Evolutionary conservation across 345 rosid species (phyloP).

Genomic region (Dovyalis caffra): DNA sequence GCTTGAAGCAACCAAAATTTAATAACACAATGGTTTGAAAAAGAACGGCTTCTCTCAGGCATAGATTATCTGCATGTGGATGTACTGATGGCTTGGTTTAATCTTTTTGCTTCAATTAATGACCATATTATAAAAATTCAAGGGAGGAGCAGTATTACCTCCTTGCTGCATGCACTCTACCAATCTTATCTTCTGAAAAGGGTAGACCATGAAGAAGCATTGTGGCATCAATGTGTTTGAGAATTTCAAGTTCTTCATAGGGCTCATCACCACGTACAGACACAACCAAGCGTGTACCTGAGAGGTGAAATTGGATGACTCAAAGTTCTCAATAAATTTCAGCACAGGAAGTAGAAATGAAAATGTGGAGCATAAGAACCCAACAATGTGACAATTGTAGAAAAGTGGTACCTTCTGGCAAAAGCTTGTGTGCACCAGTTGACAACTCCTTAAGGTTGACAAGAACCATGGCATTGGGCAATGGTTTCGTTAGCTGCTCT

Average conservation of each 20-base stretch:
- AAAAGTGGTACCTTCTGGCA: slow-evolving; percentile 80
- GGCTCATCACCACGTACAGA: slow-evolving; percentile 83
- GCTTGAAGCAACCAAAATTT: neutral
- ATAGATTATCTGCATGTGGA: neutral
- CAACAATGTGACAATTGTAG: neutral
- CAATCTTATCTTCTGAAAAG: slow-evolving; percentile 60
- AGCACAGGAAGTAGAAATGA: slow-evolving; percentile 3
- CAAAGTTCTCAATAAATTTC: slow-evolving; percentile 5
- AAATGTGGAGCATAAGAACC: slow-evolving; percentile 8
- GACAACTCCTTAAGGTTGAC: slow-evolving; percentile 87
- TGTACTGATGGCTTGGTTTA: neutral
- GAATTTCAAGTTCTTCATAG: slow-evolving; percentile 69
- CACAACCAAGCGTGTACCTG: slow-evolving; percentile 91
- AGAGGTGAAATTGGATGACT: slow-evolving; percentile 11
- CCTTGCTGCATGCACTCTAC: slow-evolving; percentile 96
- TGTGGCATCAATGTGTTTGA: slow-evolving; percentile 63
- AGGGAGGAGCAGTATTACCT: slow-evolving; percentile 49
- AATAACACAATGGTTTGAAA: neutral
- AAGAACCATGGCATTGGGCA: slow-evolving; percentile 90
- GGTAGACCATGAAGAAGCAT: slow-evolving; percentile 88
- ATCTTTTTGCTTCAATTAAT: neutral
- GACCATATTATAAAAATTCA: neutral
- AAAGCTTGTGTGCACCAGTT: slow-evolving; percentile 88
- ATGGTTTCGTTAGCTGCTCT: slow-evolving; percentile 92
- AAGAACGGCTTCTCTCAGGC: neutral